Conservation (phyloP, 352 stramenopile genomes). For the Albugo laibachii region DNA sequence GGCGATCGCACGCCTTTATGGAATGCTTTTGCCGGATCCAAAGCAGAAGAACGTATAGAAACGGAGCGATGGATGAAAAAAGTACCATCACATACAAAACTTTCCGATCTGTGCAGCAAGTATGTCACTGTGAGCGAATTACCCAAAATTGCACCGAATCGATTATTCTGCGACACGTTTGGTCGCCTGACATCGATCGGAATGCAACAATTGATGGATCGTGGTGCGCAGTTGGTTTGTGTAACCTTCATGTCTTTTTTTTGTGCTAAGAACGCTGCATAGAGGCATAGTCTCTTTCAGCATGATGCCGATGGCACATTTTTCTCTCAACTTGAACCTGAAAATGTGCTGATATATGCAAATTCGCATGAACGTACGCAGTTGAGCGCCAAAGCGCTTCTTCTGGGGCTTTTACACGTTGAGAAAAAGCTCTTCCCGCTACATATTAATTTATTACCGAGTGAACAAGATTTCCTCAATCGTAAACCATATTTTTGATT, state of each 20-base stretch:
- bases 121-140: no score
- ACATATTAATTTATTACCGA: conserved; percentile 30
- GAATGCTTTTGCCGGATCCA: conserved; percentile 37
- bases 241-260: neutral
- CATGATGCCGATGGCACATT: no score
- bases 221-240: neutral
- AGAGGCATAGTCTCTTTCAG: no score
- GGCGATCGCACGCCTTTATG: conserved; percentile 54
- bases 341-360: conserved; percentile 34
- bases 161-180: neutral
- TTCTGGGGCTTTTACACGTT: conserved; percentile 14
- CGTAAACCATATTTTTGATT: conserved; percentile 15
- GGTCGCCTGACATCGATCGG: neutral
- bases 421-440: neutral
- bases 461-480: conserved; percentile 60
- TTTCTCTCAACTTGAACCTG: no score
- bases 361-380: conserved; percentile 66
- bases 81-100: conserved; percentile 11
- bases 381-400: conserved; percentile 42
- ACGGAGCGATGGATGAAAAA: conserved; percentile 18
- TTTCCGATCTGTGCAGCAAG: no score
- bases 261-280: no score
- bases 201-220: neutral
- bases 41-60: conserved; percentile 16
- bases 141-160: no score